These are phyloP conservation scores for Penicillium roqueforti DNA, from an alignment of 495 filamentous ascomycete genomes.

Conservation along the genomic window DNA sequence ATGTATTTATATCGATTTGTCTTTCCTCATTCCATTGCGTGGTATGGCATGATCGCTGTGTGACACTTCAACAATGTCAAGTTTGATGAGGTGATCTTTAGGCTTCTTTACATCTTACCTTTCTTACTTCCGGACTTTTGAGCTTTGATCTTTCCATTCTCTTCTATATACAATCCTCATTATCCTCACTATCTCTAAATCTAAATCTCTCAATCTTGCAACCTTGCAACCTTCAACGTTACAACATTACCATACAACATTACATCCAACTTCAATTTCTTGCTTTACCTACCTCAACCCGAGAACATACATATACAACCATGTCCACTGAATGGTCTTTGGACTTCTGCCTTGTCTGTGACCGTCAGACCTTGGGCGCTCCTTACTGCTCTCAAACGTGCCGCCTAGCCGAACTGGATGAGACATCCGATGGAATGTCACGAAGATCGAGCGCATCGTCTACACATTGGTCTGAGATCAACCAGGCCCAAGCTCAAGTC, in stretches of 20 bases:
- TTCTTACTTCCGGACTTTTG: too few species aligned
- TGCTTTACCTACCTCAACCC: too few species aligned
- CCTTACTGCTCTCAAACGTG: slow-evolving; percentile 93
- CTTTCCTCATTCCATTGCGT: slow-evolving; percentile 1
- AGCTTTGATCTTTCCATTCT: background rate
- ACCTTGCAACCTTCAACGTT: background rate
- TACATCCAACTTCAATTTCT: background rate
- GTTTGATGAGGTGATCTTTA: slow-evolving; percentile 6
- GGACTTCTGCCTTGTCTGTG: slow-evolving; percentile 93
- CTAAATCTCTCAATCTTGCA: background rate
- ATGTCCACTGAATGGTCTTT: slow-evolving; percentile 82
- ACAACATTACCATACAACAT: too few species aligned
- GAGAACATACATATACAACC: slow-evolving; percentile 21
- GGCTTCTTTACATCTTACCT: background rate
- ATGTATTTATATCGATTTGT: background rate
- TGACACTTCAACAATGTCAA: slow-evolving; percentile 4
- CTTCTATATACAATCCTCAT: too few species aligned
- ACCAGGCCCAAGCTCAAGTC: slow-evolving; percentile 23
- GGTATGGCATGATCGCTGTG: slow-evolving; percentile 9
- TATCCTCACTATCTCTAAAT: background rate
- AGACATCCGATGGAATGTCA: slow-evolving; percentile 37
- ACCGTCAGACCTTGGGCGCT: slow-evolving; percentile 73
- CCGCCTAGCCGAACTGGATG: slow-evolving; percentile 81
- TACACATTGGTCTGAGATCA: slow-evolving; percentile 22
- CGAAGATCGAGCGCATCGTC: slow-evolving; percentile 8